Base-by-base conservation (phyloP, 306 rosid genomes). In the Ormosia emarginata region DNA sequence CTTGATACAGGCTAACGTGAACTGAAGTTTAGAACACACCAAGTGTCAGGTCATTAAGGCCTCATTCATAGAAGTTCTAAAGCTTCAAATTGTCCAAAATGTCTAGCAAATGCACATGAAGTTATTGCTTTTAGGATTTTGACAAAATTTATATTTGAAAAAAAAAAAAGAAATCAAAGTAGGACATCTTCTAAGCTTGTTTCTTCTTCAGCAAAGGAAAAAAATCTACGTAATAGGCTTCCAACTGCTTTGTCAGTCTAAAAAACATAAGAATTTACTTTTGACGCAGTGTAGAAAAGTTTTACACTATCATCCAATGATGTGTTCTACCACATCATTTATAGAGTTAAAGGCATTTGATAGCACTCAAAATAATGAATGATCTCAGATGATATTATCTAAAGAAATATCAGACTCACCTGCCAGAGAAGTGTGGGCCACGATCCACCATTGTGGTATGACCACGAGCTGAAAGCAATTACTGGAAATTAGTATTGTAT, bases 371-470 rank as follows among this genome's bases (percentile, higher is more conserved):
- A 46, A 46, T 50, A 13, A 50, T 14, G 57, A 50, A 55, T 37
- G 5, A 56, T 37, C 39, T 56, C 43, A 58, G 57, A 43, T 43
- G 24, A 37, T 46, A 46, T 46, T 10, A 10, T 78, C 61, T 46
- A 63, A 64, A 65, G 59, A 59, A 61, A 4, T 13, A 50, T 44
- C 83, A 58, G 59, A 79, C 85, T 84, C 75, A 94, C 98, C 93
- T 90, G 97, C 97, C 98, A 91, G 8, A 94, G 86, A 63, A 94
- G 96, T 12, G 97, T 91, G 30, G 98, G 98, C 97, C 98, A 94
- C 18, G 98, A 92, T 47, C 98, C 97, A 4, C 96, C 98, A 55
- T 94, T 94, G 69, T 94, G 98, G 84, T 92, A 94, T 74, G 98
- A 94, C 98, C 98, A 94, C 4, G 96, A 91, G 79, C 97, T 94